Percentiles rank a stretch among this genome's conserved stretches.
Conservation (phyloP, 2,329 filamentous ascomycete species). For the Fusarium clavum region DNA sequence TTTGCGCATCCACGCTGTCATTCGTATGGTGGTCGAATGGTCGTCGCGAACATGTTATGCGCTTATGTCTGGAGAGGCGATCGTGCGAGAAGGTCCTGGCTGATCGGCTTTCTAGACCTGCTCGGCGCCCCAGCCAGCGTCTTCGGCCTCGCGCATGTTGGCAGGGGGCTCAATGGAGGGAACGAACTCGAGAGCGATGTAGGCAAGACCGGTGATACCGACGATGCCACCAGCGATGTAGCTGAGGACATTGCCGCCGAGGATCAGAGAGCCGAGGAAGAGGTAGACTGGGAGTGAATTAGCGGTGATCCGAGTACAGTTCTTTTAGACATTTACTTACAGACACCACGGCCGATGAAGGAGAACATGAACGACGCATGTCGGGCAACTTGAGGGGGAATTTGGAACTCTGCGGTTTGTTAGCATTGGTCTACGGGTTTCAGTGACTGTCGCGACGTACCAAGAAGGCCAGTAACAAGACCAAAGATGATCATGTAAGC, state of each 20-base stretch:
- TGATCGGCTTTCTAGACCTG: slow-evolving; percentile 67
- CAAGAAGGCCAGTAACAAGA: slow-evolving; percentile 76
- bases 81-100: background rate
- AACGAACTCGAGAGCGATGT: slow-evolving; percentile 80
- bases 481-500: slow-evolving; percentile 93
- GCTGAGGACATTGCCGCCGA: slow-evolving; percentile 74
- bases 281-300: slow-evolving; percentile 79
- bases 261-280: slow-evolving; percentile 88
- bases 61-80: slow-evolving; percentile 15
- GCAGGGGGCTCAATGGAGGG: slow-evolving; percentile 82
- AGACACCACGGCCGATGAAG: slow-evolving; percentile 93
- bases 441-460: slow-evolving; percentile 50
- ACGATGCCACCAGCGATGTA: slow-evolving; percentile 83
- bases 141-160: slow-evolving; percentile 83
- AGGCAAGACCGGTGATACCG: slow-evolving; percentile 81
- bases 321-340: slow-evolving; percentile 66
- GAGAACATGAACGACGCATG: slow-evolving; percentile 99
- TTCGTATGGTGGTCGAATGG: slow-evolving; percentile 10
- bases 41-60: slow-evolving; percentile 17
- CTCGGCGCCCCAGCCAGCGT: slow-evolving; percentile 78
- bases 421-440: slow-evolving; percentile 26
- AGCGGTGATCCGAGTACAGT: background rate
- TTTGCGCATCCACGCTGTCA: slow-evolving; percentile 19
- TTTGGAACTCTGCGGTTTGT: slow-evolving; percentile 80
- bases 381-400: slow-evolving; percentile 89